Base-by-base conservation (phyloP, 2,329 filamentous ascomycete species). In the Colletotrichum orchidophilum region DNA sequence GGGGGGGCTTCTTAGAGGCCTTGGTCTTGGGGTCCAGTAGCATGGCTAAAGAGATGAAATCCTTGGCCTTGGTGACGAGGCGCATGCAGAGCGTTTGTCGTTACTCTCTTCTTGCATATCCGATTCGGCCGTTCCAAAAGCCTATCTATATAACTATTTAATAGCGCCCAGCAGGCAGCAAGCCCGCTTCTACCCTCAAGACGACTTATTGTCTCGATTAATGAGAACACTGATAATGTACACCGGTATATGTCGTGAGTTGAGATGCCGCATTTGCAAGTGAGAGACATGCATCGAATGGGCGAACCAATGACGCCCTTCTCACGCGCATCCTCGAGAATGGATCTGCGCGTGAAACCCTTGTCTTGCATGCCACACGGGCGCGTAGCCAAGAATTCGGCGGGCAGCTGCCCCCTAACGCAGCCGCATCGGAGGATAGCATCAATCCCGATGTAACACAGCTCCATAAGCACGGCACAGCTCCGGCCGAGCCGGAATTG, bases 231-330 rank as follows among this genome's bases (percentile, higher is more conserved):
- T 21, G 13, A 18, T n/a, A 26, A 2, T 7, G 18, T 26, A 24
- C 39, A 39, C 31, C 39, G n/a, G 18, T 35, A n/a, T 31, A 18
- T 15, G 39, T 13, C 31, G 24, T n/a, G 15, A 8, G 35, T 8
- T 24, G 29, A 33, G 49, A 42, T 33, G 6, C 13, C 29, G 29
- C 35, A 33, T 26, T 63, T 71, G 68, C 58, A 49, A 46, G 52
- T 71, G 58, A 68, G 68, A 71, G 52, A 71, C 57, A 63, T 54
- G 42, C 31, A 52, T 33, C 55, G 13, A 61, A 52, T 46, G 18
- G 31, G 53, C 52, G 49, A 42, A 42, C 64, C 64, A 68, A 67
- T 68, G 18, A 66, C 21, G 50, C 57, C 49, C n/a, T 21, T 24
- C 66, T 35, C 12, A 15, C 24, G 31, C 46, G 52, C 54, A 31